Conservation (phyloP, 768 basidiomycete genomes). For the Rhodotorula toruloides region DNA sequence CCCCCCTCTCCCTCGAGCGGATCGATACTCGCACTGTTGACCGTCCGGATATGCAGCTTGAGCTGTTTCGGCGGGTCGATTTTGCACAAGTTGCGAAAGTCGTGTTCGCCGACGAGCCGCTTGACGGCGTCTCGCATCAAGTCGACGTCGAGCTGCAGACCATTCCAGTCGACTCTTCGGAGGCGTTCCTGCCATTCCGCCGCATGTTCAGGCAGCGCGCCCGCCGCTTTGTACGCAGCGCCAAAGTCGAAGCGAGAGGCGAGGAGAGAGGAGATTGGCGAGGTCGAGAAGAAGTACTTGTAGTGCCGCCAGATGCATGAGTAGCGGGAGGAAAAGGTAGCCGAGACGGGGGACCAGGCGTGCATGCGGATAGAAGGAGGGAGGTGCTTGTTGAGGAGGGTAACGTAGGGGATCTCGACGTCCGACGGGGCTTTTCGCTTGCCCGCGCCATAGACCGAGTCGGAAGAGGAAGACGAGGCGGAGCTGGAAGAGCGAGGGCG, state of each 20-base stretch:
- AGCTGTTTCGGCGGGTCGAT: constrained; percentile 88
- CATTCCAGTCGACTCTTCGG: constrained; percentile 13
- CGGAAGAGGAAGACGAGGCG: constrained; percentile 2
- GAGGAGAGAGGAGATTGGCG: constrained; percentile 44
- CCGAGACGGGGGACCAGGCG: constrained; percentile 84
- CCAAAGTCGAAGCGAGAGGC: constrained; percentile 36
- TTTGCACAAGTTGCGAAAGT: constrained; percentile 93
- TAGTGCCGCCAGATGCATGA: constrained; percentile 84
- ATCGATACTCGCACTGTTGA: constrained; percentile 63
- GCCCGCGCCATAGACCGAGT: not conserved
- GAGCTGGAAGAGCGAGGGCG: constrained; percentile 7
- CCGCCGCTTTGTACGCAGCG: constrained; percentile 22
- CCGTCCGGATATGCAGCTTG: constrained; percentile 64
- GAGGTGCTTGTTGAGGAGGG: constrained; percentile 76
- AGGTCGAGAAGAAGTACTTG: constrained; percentile 87
- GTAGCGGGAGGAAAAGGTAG: constrained; percentile 78
- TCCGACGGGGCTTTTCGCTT: constrained; percentile 32
- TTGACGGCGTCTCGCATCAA: constrained; percentile 71
- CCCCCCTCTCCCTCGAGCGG: constrained; percentile 46
- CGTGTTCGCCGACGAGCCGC: constrained; percentile 76
- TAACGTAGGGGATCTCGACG: constrained; percentile 67
- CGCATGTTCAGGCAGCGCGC: constrained; percentile 9
- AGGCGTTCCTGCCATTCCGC: constrained; percentile 22
- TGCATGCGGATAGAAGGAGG: constrained; percentile 83
- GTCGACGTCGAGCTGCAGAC: constrained; percentile 58